A percentile compares a stretch with the other conserved stretches of the same genome.
Conservation (phyloP, 331 rosid genomes). For the Acacia pycnantha region DNA sequence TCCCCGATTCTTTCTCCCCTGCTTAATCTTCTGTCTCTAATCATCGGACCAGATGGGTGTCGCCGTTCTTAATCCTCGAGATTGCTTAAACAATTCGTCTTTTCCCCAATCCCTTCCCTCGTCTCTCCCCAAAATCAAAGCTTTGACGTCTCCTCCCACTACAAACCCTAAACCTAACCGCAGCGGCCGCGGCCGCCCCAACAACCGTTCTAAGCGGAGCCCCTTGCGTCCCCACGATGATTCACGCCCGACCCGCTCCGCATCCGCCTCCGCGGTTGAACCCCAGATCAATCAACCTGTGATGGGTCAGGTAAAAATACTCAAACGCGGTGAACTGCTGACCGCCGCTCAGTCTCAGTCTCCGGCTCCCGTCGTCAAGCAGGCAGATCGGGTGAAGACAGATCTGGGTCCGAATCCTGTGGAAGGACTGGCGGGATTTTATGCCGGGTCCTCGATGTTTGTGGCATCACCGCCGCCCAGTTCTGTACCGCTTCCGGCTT, state of each 20-base stretch:
- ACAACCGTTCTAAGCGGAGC: conserved; percentile 16
- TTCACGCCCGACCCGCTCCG: neutral
- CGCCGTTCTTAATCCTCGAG: conserved; percentile 37
- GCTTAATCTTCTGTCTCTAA: neutral
- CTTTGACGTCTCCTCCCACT: neutral
- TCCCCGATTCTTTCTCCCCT: neutral
- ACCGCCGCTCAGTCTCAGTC: neutral
- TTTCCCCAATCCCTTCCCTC: neutral
- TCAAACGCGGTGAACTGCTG: conserved; percentile 45
- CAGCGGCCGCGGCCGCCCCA: conserved; percentile 6
- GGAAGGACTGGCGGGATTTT: conserved; percentile 13
- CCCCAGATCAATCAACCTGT: neutral
- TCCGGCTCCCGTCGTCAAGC: neutral
- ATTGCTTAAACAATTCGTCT: conserved; percentile 4
- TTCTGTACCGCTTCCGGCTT: conserved; percentile 56
- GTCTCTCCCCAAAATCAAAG: conserved; percentile 10
- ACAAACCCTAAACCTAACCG: conserved; percentile 17
- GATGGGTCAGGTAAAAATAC: conserved; percentile 47
- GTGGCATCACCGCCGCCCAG: conserved; percentile 54
- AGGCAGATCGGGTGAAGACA: neutral
- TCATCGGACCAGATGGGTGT: conserved; percentile 24
- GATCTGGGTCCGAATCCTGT: conserved; percentile 24
- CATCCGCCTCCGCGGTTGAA: neutral
- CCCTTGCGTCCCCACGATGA: neutral
- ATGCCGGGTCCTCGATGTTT: conserved; percentile 48